A percentile compares a stretch with the other conserved stretches of the same genome.
Evolutionary conservation across 495 filamentous ascomycete genomes (phyloP).

Genomic region (Aspergillus taichungensis): DNA sequence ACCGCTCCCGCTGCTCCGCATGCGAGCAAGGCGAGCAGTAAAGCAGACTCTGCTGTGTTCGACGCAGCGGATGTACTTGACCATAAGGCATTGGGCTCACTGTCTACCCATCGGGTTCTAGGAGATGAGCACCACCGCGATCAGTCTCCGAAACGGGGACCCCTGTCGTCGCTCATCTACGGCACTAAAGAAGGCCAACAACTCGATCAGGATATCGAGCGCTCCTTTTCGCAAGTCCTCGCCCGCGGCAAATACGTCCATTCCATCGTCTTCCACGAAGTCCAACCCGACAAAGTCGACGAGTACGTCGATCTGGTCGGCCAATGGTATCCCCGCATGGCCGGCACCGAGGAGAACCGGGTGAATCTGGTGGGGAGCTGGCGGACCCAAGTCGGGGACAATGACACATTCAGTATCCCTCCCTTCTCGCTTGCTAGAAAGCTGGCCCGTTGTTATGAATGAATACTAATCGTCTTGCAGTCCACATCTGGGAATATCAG

Average conservation of each 20-base stretch:
- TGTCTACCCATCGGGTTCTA: constrained; percentile 48
- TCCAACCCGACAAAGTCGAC: constrained; percentile 90
- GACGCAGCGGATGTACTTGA: constrained; percentile 32
- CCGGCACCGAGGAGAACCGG: constrained; percentile 69
- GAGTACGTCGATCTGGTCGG: constrained; percentile 93
- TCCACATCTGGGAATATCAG: constrained; percentile 99
- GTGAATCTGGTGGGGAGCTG: constrained; percentile 96
- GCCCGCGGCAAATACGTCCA: constrained; percentile 98
- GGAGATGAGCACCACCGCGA: constrained; percentile 43
- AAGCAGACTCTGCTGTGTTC: constrained; percentile 26
- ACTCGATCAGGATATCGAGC: constrained; percentile 89
- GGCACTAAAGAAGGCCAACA: constrained; percentile 90
- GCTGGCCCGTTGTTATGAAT: neutral
- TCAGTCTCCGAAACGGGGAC: constrained; percentile 37
- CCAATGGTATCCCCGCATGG: constrained; percentile 84
- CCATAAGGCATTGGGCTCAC: constrained; percentile 54
- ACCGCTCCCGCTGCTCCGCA: constrained; percentile 45
- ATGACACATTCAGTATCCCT: constrained; percentile 81
- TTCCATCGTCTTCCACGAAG: constrained; percentile 93
- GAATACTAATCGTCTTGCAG: constrained; percentile 24
- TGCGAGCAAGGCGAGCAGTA: constrained; percentile 46
- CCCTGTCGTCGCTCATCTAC: constrained; percentile 71
- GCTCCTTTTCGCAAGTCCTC: constrained; percentile 85
- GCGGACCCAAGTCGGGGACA: constrained; percentile 96
- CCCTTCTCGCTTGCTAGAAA: neutral